Evolutionary conservation across 768 basidiomycete species (phyloP), one percentile per base, ranked within the genome.

Genomic region (Daedalea quercina): DNA sequence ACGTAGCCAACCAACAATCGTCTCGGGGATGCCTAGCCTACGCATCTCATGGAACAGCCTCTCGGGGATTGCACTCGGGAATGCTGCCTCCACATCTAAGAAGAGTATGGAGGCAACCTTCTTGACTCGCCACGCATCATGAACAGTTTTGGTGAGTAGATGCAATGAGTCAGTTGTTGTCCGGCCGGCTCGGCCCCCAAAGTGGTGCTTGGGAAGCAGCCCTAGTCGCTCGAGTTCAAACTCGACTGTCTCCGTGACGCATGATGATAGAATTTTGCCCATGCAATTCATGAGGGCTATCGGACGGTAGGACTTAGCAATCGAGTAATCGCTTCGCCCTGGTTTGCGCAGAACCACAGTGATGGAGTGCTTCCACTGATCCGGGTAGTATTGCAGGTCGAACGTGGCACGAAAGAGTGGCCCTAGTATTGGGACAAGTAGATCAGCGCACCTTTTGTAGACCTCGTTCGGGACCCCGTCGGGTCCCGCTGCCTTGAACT

Each of bases 41-140:
- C 58, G 49, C 34, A 62, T 49, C 45, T 57, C 52, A 50, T 62
- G 54, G 26, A 56, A 47, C 17, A 62, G 55, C 2, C 52, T 47
- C 9, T 55, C 56, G 0, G 55, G 51, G 25, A 41, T 35, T 1
- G 54, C 55, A 15, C 54, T 59, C 3, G 60, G 60, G 35, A 62
- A 77, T 0, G 70, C 67, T 1, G 65, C 60, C 43, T 75, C 70
- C 26, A 77, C 63, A 13, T 56, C 63, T 2, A 69, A 49, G 7
- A 69, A 61, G 0, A 76, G 55, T 1, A 54, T 37, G 0, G 59
- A 44, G 0, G 41, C 45, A 2, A 57, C 55, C 17, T 61, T 54
- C 0, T 47, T 33, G 6, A 34, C 20, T 3, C 57, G 43, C 67
- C 62, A 67, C 1, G 62, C 52, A 24, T 62, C 56, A 20, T 61